These are phyloP conservation scores for Colletotrichum aenigma DNA, from an alignment of 2,329 filamentous ascomycete genomes.

Conservation along the genomic window DNA sequence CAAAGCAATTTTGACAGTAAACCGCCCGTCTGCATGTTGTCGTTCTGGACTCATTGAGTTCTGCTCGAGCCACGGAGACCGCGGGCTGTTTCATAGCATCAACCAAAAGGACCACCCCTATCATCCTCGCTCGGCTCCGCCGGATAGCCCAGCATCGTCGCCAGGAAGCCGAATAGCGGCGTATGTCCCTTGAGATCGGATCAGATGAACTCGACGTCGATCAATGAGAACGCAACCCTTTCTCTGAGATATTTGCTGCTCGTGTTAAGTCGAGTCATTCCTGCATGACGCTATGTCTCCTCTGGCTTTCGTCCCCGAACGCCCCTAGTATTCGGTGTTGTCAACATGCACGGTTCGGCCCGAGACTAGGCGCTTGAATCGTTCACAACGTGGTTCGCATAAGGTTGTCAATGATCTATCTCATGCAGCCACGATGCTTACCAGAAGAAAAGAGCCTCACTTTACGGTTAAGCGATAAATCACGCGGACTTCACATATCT, in stretches of 20 bases:
- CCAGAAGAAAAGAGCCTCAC: not conserved
- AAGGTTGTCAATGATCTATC: not conserved
- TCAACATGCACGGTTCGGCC: constrained; percentile 17
- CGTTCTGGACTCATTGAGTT: not conserved
- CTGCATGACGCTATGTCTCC: not conserved
- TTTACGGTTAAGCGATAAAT: not conserved
- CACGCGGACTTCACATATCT: not conserved
- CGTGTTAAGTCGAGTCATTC: not conserved
- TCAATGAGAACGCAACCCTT: not conserved
- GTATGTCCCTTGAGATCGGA: not conserved
- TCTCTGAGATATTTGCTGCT: not conserved
- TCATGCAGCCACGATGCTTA: not conserved
- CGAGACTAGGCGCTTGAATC: not conserved
- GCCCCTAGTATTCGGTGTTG: not conserved
- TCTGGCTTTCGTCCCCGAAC: not conserved
- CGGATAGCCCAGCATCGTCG: not conserved
- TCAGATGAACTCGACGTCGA: not conserved
- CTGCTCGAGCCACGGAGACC: not conserved
- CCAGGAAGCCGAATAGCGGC: not conserved
- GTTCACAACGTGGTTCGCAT: not conserved
- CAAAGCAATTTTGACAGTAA: not conserved
- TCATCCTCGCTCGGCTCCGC: not conserved
- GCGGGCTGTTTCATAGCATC: not conserved
- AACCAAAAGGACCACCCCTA: not conserved
- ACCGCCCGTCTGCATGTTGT: not conserved